Conservation (phyloP, 2,329 filamentous ascomycete species). For the Fusarium agapanthi region DNA sequence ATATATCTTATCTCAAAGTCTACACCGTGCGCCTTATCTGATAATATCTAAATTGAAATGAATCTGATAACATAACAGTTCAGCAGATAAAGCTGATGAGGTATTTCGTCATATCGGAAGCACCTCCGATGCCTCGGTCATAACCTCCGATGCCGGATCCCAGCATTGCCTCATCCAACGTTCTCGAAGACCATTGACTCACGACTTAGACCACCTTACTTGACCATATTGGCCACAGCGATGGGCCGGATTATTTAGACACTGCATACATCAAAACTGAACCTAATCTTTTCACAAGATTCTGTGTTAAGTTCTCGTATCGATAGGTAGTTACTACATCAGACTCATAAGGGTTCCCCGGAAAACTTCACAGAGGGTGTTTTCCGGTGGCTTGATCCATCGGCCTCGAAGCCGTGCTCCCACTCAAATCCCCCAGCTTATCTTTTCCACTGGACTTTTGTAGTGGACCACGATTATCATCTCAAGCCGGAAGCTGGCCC, state of each 20-base stretch:
- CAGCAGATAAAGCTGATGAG: background rate
- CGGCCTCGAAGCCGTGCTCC: background rate
- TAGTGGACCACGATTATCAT: background rate
- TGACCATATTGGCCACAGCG: too few relatives aligned
- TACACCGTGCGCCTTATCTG: background rate
- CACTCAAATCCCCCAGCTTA: background rate
- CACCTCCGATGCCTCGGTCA: constrained; percentile 15
- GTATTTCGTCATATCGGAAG: background rate
- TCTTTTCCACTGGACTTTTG: background rate
- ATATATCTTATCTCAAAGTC: background rate
- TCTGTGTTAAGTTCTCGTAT: background rate
- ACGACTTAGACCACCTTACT: background rate
- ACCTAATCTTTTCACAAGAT: background rate
- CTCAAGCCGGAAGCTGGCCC: constrained; percentile 12
- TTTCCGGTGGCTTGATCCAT: background rate
- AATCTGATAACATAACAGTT: background rate
- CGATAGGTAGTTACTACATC: background rate
- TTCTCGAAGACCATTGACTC: background rate
- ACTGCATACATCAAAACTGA: background rate
- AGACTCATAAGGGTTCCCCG: background rate
- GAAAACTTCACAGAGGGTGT: background rate
- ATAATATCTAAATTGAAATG: background rate
- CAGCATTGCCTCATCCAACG: background rate
- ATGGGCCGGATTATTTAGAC: background rate
- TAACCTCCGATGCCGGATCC: constrained; percentile 6